phyloP scores from a whole-genome alignment of 2,329 filamentous ascomycete genomes.

The Cladosporium halotolerans region DNA sequence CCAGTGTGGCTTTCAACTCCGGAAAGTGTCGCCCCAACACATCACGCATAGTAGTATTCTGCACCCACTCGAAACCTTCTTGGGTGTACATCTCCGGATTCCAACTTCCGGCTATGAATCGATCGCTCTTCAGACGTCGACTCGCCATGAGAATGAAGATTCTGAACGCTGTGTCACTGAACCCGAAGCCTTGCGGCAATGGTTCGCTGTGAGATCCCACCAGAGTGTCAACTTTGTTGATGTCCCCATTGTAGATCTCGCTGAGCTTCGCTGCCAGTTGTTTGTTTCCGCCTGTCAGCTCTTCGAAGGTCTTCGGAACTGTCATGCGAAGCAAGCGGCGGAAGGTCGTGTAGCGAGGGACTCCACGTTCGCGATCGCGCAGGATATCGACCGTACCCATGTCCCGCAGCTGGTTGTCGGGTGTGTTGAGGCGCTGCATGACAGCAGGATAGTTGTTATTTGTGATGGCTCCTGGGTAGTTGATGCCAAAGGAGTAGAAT shows the following conservation, averaged over 20 bases:
- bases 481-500: constrained; percentile 44
- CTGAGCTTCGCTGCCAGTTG: constrained; percentile 33
- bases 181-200: constrained; percentile 41
- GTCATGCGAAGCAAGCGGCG: constrained; percentile 38
- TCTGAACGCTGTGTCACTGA: constrained; percentile 44
- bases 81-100: constrained; percentile 36
- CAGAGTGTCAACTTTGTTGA: constrained; percentile 39
- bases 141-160: constrained; percentile 44
- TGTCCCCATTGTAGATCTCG: constrained; percentile 36
- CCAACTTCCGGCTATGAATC: constrained; percentile 40
- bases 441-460: constrained; percentile 37
- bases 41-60: constrained; percentile 38
- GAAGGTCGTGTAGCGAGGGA: constrained; percentile 43
- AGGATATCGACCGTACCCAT: constrained; percentile 44
- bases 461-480: constrained; percentile 43
- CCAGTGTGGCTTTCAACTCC: constrained; percentile 30
- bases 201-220: constrained; percentile 41
- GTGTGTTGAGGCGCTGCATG: constrained; percentile 36
- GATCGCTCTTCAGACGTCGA: constrained; percentile 39
- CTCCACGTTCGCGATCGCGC: constrained; percentile 42
- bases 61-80: constrained; percentile 40
- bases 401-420: constrained; percentile 38
- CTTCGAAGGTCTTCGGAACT: constrained; percentile 33
- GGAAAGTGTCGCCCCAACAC: constrained; percentile 41
- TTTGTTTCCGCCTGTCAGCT: constrained; percentile 35